A percentile compares a stretch with the other conserved stretches of the same genome.
phyloP scores from a whole-genome alignment of 306 rosid species.

The Astragalus glycyphyllos region DNA sequence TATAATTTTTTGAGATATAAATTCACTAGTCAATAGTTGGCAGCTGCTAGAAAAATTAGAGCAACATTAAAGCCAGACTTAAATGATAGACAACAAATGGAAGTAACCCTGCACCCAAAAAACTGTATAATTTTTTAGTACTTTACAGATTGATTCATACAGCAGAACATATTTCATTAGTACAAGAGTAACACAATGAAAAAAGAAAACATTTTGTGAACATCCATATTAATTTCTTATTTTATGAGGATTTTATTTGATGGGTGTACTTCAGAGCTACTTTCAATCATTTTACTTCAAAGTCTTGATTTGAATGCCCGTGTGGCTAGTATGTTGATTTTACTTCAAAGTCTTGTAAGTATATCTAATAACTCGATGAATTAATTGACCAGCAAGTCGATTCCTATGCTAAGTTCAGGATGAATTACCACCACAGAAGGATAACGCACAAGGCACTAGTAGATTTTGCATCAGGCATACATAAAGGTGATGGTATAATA shows the following conservation, averaged over 20 bases:
- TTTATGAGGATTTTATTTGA: too few species aligned
- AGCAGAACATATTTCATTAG: background rate
- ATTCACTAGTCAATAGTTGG: conserved; percentile 11
- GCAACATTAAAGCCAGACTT: background rate
- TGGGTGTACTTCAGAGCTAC: conserved; percentile 14
- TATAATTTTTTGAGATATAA: conserved; percentile 20
- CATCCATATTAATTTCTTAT: conserved; percentile 1
- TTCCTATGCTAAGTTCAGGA: conserved; percentile 31
- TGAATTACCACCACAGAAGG: conserved; percentile 33
- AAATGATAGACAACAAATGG: conserved; percentile 12
- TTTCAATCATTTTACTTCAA: conserved; percentile 1
- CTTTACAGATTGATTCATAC: background rate
- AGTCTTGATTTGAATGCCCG: background rate
- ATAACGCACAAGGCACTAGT: conserved; percentile 4
- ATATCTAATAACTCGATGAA: conserved; percentile 19
- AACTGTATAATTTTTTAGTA: background rate
- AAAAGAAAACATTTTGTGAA: background rate
- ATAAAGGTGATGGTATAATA: conserved; percentile 14
- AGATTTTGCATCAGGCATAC: conserved; percentile 14
- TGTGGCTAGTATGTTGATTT: background rate
- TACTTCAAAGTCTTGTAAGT: too few species aligned
- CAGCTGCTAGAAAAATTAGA: conserved; percentile 10
- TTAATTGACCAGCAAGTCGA: conserved; percentile 20
- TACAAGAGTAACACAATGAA: conserved; percentile 5
- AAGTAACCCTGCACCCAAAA: conserved; percentile 18